phyloP scores from a whole-genome alignment of 2,329 filamentous ascomycete genomes.

The Penicillium corylophilum region DNA sequence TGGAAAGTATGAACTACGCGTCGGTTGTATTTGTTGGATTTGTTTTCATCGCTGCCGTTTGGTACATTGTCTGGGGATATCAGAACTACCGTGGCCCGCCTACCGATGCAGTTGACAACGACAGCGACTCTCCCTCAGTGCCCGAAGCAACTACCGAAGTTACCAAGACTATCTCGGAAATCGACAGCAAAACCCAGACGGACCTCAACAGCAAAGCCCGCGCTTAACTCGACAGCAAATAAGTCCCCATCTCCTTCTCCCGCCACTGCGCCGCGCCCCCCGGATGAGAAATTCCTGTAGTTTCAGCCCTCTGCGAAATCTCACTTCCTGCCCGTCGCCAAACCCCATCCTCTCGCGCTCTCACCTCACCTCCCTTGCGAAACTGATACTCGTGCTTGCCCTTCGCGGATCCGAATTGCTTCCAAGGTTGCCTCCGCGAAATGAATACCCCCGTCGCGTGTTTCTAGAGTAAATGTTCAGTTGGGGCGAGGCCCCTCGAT shows the following conservation, averaged over 20 bases:
- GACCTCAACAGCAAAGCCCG: constrained; percentile 1
- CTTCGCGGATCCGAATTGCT: not conserved
- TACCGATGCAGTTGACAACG: constrained; percentile 25
- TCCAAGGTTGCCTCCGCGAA: not conserved
- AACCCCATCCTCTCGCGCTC: not conserved
- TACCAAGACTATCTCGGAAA: constrained; percentile 8
- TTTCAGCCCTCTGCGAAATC: not conserved
- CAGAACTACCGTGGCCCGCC: constrained; percentile 51
- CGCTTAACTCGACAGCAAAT: not conserved
- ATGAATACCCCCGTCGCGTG: not conserved
- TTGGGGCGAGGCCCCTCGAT: not conserved
- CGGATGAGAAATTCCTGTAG: not conserved
- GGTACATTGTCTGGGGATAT: constrained; percentile 70
- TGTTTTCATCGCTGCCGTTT: constrained; percentile 58
- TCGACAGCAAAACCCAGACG: not conserved
- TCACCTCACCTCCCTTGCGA: not conserved
- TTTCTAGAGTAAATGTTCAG: not conserved
- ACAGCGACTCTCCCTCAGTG: constrained; percentile 9
- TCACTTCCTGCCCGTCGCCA: not conserved
- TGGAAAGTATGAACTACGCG: constrained; percentile 68
- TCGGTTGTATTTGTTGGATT: constrained; percentile 71
- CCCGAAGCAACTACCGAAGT: constrained; percentile 12
- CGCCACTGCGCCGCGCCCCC: not conserved
- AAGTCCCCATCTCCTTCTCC: not conserved
- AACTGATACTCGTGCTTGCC: not conserved